Base-by-base conservation (phyloP, 306 rosid species). In the Neltuma alba region DNA sequence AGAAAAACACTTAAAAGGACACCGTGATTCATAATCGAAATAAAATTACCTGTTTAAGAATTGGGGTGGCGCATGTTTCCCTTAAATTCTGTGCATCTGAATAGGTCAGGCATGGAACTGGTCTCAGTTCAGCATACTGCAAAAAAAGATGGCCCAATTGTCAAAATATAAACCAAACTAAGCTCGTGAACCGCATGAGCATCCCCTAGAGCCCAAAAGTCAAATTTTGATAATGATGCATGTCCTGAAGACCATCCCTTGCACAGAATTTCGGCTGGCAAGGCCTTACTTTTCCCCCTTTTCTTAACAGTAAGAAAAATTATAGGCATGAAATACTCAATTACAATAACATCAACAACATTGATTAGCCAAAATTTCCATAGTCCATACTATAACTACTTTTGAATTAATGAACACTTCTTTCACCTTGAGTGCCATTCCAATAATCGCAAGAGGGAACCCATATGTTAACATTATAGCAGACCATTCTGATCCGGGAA, bases 401-500 rank as follows among this genome's bases (percentile, higher is more conserved):
- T 44, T 80, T 61, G 63, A 58, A 54, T 70, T 2, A 44, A 60
- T 42, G 75, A 55, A 27, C 23, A 64, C 28, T 70, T 80, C 64
- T 30, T 13, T 72, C 90, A 95, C 99, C 99, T 95, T 93, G 71
- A 95, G 92, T 74, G 99, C 99, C 99, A 95, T 95, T 61, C 99
- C 99, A 82, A 95, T 95, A 83, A 95, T 91, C 68, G 98, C 94
- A 83, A 95, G 99, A 81, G 99, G 99, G 76, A 95, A 95, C 69
- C 98, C 99, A 83, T 95, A 95, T 18, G 99, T 95, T 77, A 93
- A 83, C 99, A 95, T 95, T 52, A 95, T 3, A 44, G 98, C 98
- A 21, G 99, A 95, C 99, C 99, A 95, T 88, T 90, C 99, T 36
- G 99, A 93, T 67, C 98, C 99, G 0, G 99, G 99, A 40, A 93